Conservation (phyloP, 495 filamentous ascomycete genomes). For the Aspergillus biplanus region DNA sequence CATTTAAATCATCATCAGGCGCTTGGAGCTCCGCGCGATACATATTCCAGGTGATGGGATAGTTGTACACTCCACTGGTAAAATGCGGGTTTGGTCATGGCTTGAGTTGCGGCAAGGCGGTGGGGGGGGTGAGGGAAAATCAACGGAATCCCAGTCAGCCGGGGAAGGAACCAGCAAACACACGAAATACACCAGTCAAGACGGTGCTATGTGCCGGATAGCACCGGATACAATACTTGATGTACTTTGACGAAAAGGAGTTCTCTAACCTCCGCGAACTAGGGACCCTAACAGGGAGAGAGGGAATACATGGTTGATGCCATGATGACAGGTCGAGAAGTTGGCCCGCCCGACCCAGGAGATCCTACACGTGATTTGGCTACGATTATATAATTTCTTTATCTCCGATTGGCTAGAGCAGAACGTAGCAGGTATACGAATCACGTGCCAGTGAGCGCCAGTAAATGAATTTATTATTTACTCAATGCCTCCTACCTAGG, state of each 20-base stretch:
- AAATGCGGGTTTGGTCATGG: no score
- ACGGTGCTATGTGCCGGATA: neutral
- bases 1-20: neutral
- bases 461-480: no score
- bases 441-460: no score
- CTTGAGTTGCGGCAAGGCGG: neutral
- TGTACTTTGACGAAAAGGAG: neutral
- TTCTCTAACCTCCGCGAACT: neutral
- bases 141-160: neutral
- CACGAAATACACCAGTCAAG: neutral
- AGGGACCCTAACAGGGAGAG: neutral
- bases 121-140: neutral
- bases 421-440: no score
- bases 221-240: conserved; percentile 7
- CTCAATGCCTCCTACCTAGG: no score
- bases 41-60: neutral
- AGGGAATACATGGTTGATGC: conserved; percentile 14
- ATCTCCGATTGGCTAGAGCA: neutral
- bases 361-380: neutral
- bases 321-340: conserved; percentile 23
- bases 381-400: neutral
- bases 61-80: neutral
- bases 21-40: neutral
- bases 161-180: neutral
- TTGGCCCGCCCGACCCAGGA: neutral